These are phyloP conservation scores for Arthrobotrys sinensis DNA, from an alignment of 2,329 filamentous ascomycete species.

Conservation along the genomic window DNA sequence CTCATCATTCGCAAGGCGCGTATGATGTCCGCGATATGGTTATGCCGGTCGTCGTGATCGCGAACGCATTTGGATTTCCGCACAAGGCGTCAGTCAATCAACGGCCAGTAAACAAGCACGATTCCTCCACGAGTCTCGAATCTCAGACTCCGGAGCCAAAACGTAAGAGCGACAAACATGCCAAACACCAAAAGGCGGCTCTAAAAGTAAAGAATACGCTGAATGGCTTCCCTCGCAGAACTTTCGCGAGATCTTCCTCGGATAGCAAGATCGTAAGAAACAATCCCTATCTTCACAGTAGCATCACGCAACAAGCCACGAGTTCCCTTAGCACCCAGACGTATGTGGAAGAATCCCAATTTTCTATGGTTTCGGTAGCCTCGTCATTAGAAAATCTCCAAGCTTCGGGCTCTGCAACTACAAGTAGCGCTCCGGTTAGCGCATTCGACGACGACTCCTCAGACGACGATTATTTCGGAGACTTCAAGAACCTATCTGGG, in stretches of 20 bases:
- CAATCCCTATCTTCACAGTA: slow-evolving; percentile 42
- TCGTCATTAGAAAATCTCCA: slow-evolving; percentile 53
- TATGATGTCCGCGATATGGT: slow-evolving; percentile 57
- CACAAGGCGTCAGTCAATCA: slow-evolving; percentile 34
- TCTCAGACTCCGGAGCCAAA: background rate
- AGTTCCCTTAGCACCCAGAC: slow-evolving; percentile 31
- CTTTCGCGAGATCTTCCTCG: slow-evolving; percentile 28
- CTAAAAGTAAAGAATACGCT: slow-evolving; percentile 33
- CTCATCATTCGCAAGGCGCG: slow-evolving; percentile 35
- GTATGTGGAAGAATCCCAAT: slow-evolving; percentile 18
- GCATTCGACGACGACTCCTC: slow-evolving; percentile 59
- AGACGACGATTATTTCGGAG: slow-evolving; percentile 58
- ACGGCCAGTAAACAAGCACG: background rate
- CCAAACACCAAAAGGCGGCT: background rate
- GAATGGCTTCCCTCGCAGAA: slow-evolving; percentile 37
- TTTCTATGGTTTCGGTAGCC: slow-evolving; percentile 30
- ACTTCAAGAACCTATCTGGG: slow-evolving; percentile 50
- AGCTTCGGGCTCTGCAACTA: background rate
- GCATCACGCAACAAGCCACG: background rate
- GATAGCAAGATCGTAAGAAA: slow-evolving; percentile 32
- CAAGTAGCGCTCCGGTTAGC: slow-evolving; percentile 27
- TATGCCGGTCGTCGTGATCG: slow-evolving; percentile 50
- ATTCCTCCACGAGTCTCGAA: background rate
- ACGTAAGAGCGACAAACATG: slow-evolving; percentile 13
- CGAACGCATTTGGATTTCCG: slow-evolving; percentile 54